Evolutionary conservation across 2,329 filamentous ascomycete species (phyloP), one percentile per base, ranked within the genome.

Genomic region (Ceratocystis albifundus): DNA sequence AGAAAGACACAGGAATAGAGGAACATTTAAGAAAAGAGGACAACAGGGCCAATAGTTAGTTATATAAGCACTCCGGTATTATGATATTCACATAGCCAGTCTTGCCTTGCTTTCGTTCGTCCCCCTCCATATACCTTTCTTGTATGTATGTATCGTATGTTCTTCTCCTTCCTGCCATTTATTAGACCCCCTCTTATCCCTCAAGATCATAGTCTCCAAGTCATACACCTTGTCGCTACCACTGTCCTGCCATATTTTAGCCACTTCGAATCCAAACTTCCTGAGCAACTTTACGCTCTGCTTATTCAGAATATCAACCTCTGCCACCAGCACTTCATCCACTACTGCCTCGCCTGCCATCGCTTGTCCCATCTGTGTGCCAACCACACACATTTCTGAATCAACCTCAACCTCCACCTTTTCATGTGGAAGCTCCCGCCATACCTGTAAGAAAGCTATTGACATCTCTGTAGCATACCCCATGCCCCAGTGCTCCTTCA

Each of bases 401-500:
- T 78, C 76, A 22, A 82, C 79, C 68, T 74, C 71, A n/a, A 81
- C 30, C 70, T 77, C 77, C 3, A 75, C 72, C 69, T 77, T 76
- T 61, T 72, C 75, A 69, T 82, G 74, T 45, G 80, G 79, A 69
- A 85, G 75, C 64, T 71, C 71, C 75, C 77, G 80, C 77, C 80
- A 86, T 10, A 74, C 71, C 10, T 71, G 68, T 12, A 82, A 68
- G 64, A 80, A 80, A 0, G 72, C 82, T 64, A 69, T 72, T 46
- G 85, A 68, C 57, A 84, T 81, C 73, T 86, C 84, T 1, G 80
- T 84, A 44, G 79, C 82, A 69, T 82, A 79, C 3, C 83, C 84
- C 48, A 76, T 77, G 5, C 81, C 80, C 84, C 84, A 86, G 65
- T 74, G 71, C 69, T 81, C 78, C 66, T 74, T 77, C 61, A 77